Conservation (phyloP, 768 basidiomycete genomes). For the Russula ochroleuca region DNA sequence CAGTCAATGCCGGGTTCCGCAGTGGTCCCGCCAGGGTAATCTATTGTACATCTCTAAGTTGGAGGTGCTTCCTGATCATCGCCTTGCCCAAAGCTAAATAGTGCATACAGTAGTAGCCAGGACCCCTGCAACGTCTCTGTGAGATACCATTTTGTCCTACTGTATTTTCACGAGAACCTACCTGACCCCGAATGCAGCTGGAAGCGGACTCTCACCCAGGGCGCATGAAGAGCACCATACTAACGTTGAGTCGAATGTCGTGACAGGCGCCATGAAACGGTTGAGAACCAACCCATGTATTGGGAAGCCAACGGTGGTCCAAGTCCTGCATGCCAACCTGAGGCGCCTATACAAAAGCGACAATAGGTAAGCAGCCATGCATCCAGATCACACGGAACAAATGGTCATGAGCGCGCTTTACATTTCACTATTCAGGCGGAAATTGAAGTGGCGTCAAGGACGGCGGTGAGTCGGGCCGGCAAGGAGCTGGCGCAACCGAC, state of each 20-base stretch:
- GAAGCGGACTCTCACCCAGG: not conserved
- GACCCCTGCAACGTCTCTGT: not conserved
- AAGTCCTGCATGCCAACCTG: no score
- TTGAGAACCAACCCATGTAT: not conserved
- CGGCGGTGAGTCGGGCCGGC: constrained; percentile 13
- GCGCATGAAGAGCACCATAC: not conserved
- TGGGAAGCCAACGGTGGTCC: no score
- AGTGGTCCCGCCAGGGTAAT: no score
- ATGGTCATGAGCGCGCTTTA: no score
- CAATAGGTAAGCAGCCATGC: no score
- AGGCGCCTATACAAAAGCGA: no score
- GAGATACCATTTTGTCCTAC: not conserved
- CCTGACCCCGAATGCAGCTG: not conserved
- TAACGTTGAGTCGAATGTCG: not conserved
- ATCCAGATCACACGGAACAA: no score
- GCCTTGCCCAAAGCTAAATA: not conserved
- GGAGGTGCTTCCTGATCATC: not conserved
- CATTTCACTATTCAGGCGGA: no score
- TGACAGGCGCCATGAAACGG: not conserved
- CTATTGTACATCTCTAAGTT: no score
- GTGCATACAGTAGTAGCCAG: not conserved
- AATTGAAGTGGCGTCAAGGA: not conserved
- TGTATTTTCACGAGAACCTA: not conserved
- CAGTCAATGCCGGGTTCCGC: no score
- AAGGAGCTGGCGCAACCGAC: not conserved